Percentiles rank a stretch among this genome's conserved stretches.
Evolutionary conservation across 345 rosid genomes (phyloP).

Genomic region (Erucastrum elatum): DNA sequence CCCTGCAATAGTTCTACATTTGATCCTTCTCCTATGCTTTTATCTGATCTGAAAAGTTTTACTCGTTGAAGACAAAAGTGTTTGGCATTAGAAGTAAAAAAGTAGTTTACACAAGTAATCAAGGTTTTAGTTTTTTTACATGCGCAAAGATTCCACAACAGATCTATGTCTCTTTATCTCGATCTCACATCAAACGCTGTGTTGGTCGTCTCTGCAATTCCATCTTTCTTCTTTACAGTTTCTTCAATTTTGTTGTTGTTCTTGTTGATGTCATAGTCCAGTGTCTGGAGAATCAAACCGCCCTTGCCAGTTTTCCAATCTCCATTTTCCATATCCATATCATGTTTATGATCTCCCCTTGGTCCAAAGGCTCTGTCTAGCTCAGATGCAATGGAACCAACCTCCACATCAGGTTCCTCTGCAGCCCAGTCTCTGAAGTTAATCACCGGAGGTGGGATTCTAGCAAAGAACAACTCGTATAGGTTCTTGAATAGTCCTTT

Average conservation of each 20-base stretch:
- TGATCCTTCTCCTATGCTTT: conserved; percentile 56
- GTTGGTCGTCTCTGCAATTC: conserved; percentile 3
- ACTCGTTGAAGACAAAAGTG: conserved; percentile 24
- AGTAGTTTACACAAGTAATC: conserved; percentile 28
- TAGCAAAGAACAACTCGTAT: conserved; percentile 52
- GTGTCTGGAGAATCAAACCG: conserved; percentile 39
- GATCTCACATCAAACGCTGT: conserved; percentile 41
- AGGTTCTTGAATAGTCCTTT: conserved; percentile 52
- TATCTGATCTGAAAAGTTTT: neutral
- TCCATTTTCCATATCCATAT: conserved; percentile 49
- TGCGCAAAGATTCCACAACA: conserved; percentile 19
- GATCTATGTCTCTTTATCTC: conserved; percentile 20
- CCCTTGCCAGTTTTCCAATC: conserved; percentile 39
- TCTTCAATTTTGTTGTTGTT: conserved; percentile 41
- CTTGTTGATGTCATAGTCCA: conserved; percentile 44
- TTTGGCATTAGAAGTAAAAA: conserved; percentile 17
- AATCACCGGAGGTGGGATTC: conserved; percentile 53
- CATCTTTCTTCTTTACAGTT: conserved; percentile 42
- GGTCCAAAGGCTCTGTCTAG: conserved; percentile 44
- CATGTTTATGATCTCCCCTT: conserved; percentile 44
- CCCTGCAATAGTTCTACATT: conserved; percentile 36
- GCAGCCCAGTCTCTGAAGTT: conserved; percentile 57
- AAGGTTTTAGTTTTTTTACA: conserved; percentile 9
- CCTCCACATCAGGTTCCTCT: conserved; percentile 34
- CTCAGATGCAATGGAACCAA: conserved; percentile 39